These are phyloP conservation scores for Oryza coarctata DNA, from an alignment of 176 grass and related monocot genomes.

Conservation along the genomic window DNA sequence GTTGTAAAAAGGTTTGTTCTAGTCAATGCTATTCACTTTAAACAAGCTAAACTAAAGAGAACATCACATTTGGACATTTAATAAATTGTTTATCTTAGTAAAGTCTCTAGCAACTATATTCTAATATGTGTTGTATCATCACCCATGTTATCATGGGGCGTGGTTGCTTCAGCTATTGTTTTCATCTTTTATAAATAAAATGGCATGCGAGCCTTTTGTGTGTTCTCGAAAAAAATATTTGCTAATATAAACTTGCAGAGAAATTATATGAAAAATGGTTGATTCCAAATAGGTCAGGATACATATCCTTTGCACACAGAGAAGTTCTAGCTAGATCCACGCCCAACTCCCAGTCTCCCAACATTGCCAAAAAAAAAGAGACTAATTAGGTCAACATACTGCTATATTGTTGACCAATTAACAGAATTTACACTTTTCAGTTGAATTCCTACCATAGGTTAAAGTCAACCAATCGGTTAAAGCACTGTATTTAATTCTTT, in stretches of 20 bases:
- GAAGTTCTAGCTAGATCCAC: neutral
- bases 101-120: neutral
- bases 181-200: no score
- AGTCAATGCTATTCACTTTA: conserved; percentile 8
- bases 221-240: no score
- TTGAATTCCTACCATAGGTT: neutral
- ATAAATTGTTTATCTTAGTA: neutral
- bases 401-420: no score
- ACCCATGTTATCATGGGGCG: no score
- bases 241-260: neutral
- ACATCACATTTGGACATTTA: neutral
- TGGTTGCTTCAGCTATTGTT: no score
- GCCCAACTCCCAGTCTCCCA: neutral
- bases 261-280: neutral
- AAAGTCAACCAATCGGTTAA: conserved; percentile 36
- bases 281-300: neutral
- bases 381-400: no score
- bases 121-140: no score
- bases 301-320: neutral
- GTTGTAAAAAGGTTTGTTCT: neutral
- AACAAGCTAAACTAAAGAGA: neutral
- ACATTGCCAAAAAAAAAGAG: no score
- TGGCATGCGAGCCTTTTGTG: no score
- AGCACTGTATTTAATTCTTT: neutral
- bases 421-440: no score